Base-by-base conservation (phyloP, 164 flowering plant species). In the Vitis amurensis region DNA sequence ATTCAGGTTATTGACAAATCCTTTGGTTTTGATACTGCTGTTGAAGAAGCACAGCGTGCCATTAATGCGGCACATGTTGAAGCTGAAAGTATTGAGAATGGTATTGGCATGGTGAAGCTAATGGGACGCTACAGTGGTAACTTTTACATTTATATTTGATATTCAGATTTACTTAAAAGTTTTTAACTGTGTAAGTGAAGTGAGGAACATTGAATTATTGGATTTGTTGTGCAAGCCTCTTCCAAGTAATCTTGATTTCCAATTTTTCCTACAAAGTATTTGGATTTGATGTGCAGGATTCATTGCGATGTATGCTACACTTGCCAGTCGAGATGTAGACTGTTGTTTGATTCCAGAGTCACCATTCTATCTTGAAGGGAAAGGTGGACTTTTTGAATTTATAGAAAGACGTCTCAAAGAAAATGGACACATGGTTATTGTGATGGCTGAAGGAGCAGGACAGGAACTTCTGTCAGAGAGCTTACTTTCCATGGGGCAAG, bases 1-100 rank as follows among this genome's bases (percentile, higher is more conserved):
- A 17, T 79, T 73, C 79, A 92, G 98, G 94, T 93, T 50, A 93
- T 93, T 60, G 98, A 91, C 81, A 93, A 80, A 70, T 93, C 98
- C 60, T 93, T 93, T 83, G 97, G 98, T 59, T 93, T 93, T 82
- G 97, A 92, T 73, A 83, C 97, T 83, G 95, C 97, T 61, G 97
- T 92, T 56, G 97, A 92, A 76, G 97, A 92, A 71, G 97, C 97
- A 71, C 95, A 92, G 61, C 85, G 97, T 70, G 97, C 95, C 70
- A 92, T 92, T 61, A 89, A 92, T 85, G 95, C 97, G 12, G 97
- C 92, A n/a, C 97, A 92, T 83, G 95, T 92, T 64, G 98, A 93
- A 76, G 84, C 91, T 77, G 82, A 67, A 70, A 93, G 98, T 82
- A 64, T 76, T 2, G 98, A 93, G 79, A 89, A 93, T 81, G 94